Conservation (phyloP, 78 protist species). For the Parvularia atlantis region DNA sequence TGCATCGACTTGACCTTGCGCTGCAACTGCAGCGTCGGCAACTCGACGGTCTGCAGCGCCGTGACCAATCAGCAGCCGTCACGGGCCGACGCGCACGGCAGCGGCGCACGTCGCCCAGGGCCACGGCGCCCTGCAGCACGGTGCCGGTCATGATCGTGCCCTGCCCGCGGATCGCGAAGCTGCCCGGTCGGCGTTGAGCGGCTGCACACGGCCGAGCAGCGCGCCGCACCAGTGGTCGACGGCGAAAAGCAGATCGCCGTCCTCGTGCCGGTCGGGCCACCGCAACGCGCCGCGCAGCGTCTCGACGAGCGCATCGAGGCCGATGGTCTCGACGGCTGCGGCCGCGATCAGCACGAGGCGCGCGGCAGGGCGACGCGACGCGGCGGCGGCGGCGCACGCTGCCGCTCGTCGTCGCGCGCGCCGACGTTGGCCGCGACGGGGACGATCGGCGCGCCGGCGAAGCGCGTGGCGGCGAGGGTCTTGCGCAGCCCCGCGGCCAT, state of each 20-base stretch:
- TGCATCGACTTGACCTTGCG: slow-evolving; percentile 88
- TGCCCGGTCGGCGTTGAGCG: background rate
- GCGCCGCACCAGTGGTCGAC: slow-evolving; percentile 92
- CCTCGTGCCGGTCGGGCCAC: slow-evolving; percentile 8
- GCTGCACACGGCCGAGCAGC: too few relatives aligned
- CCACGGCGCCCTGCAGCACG: background rate
- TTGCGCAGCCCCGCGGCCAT: background rate
- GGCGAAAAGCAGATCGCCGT: slow-evolving; percentile 60
- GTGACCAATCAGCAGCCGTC: background rate
- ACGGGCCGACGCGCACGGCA: background rate
- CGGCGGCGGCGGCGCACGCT: background rate
- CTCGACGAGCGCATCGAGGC: background rate
- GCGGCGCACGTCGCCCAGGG: background rate
- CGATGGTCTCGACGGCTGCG: background rate
- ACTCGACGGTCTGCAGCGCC: background rate
- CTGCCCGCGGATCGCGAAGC: slow-evolving; percentile 8
- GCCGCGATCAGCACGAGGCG: background rate
- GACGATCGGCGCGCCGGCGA: slow-evolving; percentile 34
- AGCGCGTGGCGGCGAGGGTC: slow-evolving; percentile 40
- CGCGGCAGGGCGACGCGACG: background rate
- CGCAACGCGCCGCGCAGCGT: background rate
- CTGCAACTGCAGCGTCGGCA: slow-evolving; percentile 37
- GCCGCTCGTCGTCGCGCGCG: background rate
- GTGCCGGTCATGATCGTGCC: slow-evolving; percentile 95
- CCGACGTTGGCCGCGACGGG: slow-evolving; percentile 44